A percentile compares a stretch with the other conserved stretches of the same genome.
phyloP scores from a whole-genome alignment of 495 filamentous ascomycete species.

The Margaritispora aquatica region DNA sequence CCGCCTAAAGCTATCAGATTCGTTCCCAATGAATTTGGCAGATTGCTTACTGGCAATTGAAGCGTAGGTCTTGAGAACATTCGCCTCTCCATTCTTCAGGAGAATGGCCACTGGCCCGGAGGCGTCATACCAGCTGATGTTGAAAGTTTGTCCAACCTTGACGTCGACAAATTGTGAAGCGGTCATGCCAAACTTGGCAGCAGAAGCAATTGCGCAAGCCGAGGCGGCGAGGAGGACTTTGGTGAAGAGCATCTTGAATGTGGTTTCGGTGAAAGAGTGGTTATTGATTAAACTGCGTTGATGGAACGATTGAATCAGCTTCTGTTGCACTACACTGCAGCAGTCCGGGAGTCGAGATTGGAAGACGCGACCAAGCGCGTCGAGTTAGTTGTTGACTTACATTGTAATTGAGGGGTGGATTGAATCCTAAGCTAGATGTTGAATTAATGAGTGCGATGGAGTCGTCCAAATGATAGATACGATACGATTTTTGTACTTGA shows the following conservation, averaged over 20 bases:
- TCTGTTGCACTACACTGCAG: not conserved
- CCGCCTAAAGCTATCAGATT: slow-evolving; percentile 4
- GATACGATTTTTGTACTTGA: not conserved
- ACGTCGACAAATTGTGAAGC: slow-evolving; percentile 5
- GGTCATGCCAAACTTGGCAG: slow-evolving; percentile 11
- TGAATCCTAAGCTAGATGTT: not conserved
- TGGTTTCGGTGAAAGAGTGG: no score
- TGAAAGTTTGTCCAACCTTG: slow-evolving; percentile 6
- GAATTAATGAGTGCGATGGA: not conserved
- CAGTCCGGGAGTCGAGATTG: not conserved
- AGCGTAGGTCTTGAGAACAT: slow-evolving; percentile 4
- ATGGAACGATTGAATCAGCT: not conserved
- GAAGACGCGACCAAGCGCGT: slow-evolving; percentile 10
- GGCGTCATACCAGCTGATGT: slow-evolving; percentile 16
- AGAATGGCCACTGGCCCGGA: slow-evolving; percentile 8
- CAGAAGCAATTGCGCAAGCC: slow-evolving; percentile 4
- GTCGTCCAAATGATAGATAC: not conserved
- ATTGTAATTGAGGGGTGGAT: not conserved
- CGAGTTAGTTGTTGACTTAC: slow-evolving; percentile 9
- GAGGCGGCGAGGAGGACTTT: slow-evolving; percentile 11
- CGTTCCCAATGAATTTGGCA: not conserved
- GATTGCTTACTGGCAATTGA: slow-evolving; percentile 5
- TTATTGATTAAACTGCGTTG: not conserved
- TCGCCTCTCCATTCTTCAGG: slow-evolving; percentile 9
- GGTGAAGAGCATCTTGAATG: slow-evolving; percentile 20